A percentile compares a stretch with the other conserved stretches of the same genome.
These are phyloP conservation scores for Mortierella sp. DNA, from an alignment of 371 early-diverging fungal genomes.

Conservation along the genomic window DNA sequence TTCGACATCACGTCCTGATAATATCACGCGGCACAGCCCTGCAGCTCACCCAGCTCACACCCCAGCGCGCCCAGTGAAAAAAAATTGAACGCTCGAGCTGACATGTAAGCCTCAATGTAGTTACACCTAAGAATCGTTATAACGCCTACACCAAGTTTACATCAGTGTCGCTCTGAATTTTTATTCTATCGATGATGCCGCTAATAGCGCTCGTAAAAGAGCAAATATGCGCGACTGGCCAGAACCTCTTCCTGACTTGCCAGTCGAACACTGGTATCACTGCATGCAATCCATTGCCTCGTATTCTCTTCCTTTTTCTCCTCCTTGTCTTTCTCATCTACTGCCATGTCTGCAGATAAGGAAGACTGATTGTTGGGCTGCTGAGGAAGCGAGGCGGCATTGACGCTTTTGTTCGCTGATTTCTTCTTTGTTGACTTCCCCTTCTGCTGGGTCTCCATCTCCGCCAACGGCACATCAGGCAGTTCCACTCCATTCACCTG, in stretches of 20 bases:
- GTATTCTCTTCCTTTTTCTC: slow-evolving; percentile 9
- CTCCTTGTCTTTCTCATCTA: slow-evolving; percentile 3
- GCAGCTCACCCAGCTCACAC: too few relatives aligned
- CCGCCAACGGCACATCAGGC: slow-evolving; percentile 39
- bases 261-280: slow-evolving; percentile 41
- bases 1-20: too few relatives aligned
- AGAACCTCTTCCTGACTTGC: slow-evolving; percentile 35
- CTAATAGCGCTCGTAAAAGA: slow-evolving; percentile 54
- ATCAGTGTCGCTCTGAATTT: too few relatives aligned
- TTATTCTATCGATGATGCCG: too few relatives aligned
- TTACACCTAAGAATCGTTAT: too few relatives aligned
- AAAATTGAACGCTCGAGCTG: too few relatives aligned
- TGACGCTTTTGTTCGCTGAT: background rate
- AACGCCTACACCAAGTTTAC: too few relatives aligned
- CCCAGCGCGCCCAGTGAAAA: too few relatives aligned
- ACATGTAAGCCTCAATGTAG: too few relatives aligned
- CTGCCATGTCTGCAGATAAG: background rate
- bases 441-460: slow-evolving; percentile 16
- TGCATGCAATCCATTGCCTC: slow-evolving; percentile 40
- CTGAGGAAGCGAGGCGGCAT: background rate
- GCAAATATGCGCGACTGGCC: slow-evolving; percentile 33
- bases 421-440: slow-evolving; percentile 28
- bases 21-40: too few relatives aligned
- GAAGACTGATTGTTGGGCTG: background rate
- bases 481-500: slow-evolving; percentile 9